These are phyloP conservation scores for Pharnaceum exiguum DNA, from an alignment of 148 eudicot genomes.

Conservation along the genomic window DNA sequence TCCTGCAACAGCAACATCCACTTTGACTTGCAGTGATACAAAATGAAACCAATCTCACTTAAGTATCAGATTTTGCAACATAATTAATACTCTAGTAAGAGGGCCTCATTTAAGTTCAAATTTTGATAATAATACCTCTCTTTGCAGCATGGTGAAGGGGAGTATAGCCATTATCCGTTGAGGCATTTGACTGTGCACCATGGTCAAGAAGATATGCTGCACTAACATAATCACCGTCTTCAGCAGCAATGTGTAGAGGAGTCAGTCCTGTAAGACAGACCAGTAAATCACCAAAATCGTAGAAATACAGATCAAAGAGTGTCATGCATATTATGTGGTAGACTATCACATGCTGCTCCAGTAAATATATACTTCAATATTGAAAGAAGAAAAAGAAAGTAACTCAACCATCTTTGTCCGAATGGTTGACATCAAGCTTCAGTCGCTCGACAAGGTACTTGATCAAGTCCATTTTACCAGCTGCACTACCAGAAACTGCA, in stretches of 20 bases:
- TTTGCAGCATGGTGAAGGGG: conserved; percentile 16
- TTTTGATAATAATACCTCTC: neutral
- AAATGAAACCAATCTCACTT: neutral
- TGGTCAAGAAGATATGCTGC: conserved; percentile 18
- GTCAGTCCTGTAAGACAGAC: conserved; percentile 10
- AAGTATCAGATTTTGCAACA: too few relatives aligned
- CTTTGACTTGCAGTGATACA: neutral
- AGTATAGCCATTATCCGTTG: neutral
- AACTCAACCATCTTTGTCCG: conserved; percentile 4
- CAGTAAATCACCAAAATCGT: neutral
- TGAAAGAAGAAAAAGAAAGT: neutral
- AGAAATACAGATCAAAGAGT: neutral
- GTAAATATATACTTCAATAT: neutral
- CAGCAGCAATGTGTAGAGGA: conserved; percentile 1
- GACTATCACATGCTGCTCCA: neutral
- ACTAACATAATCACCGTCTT: conserved; percentile 7
- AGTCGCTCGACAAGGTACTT: conserved; percentile 14
- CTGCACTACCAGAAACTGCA: neutral
- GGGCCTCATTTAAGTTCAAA: too few relatives aligned
- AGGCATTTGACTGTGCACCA: conserved; percentile 4
- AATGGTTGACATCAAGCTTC: conserved; percentile 12
- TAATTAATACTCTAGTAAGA: neutral
- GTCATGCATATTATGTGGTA: neutral
- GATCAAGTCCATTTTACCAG: neutral
- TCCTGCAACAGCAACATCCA: neutral